These are phyloP conservation scores for Exutisphaerella laricina DNA, from an alignment of 2,329 filamentous ascomycete species.

Conservation along the genomic window DNA sequence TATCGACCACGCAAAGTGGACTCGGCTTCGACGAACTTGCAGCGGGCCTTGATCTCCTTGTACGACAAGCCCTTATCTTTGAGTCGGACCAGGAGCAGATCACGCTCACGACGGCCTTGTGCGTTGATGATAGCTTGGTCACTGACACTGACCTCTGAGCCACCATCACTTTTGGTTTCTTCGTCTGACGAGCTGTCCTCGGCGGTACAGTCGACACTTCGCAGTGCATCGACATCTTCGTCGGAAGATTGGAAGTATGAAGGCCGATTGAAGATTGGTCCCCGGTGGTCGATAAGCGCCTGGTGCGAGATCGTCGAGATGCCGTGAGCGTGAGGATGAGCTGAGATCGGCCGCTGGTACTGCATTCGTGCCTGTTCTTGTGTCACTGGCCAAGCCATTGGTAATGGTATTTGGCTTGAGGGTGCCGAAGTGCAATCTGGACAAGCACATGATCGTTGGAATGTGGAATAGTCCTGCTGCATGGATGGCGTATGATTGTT, in stretches of 20 bases:
- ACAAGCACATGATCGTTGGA: background rate
- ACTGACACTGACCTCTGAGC: slow-evolving; percentile 10
- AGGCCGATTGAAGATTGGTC: background rate
- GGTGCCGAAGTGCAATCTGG: background rate
- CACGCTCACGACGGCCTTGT: slow-evolving; percentile 19
- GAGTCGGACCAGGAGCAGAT: slow-evolving; percentile 45
- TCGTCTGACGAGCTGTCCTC: slow-evolving; percentile 3
- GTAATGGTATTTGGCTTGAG: background rate
- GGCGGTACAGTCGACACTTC: background rate
- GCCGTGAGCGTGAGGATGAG: too few species aligned
- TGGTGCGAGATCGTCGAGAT: too few species aligned
- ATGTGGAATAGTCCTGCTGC: background rate
- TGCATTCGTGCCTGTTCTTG: background rate
- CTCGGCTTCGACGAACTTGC: slow-evolving; percentile 59
- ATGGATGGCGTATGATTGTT: background rate
- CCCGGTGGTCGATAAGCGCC: background rate
- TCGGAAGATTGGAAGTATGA: background rate
- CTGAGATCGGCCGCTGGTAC: background rate
- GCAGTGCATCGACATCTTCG: background rate
- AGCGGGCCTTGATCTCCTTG: slow-evolving; percentile 53
- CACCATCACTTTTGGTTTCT: slow-evolving; percentile 6
- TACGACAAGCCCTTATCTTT: slow-evolving; percentile 58
- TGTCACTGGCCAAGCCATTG: background rate
- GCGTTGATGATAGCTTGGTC: slow-evolving; percentile 18
- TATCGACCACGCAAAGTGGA: slow-evolving; percentile 66